Percentiles rank a stretch among this genome's conserved stretches.
phyloP scores from a whole-genome alignment of 2,329 filamentous ascomycete species.

The Fusarium beomiforme region DNA sequence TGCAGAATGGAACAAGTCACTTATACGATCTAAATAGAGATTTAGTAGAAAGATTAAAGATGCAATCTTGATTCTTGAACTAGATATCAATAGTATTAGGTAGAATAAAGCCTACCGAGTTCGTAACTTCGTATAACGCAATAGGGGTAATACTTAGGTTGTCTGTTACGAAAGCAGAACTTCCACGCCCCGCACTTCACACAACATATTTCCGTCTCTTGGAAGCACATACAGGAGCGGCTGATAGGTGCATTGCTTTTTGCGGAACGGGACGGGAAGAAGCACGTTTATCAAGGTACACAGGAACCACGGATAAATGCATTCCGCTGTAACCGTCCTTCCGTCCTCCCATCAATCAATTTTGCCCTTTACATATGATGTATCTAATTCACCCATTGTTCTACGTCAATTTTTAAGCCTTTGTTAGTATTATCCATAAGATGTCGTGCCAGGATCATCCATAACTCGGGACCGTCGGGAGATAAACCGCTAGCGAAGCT shows the following conservation, averaged over 20 bases:
- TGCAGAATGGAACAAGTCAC: not conserved
- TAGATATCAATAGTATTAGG: not conserved
- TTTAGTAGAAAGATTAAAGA: not conserved
- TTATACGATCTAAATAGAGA: not conserved
- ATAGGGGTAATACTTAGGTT: not conserved
- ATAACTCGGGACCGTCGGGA: not conserved
- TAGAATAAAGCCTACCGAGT: not conserved
- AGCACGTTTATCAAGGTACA: constrained; percentile 8
- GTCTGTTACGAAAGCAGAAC: not conserved
- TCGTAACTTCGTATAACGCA: not conserved
- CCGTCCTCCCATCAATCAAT: constrained; percentile 9
- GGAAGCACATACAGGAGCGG: too few relatives aligned
- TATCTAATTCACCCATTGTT: not conserved
- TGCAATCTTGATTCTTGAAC: not conserved
- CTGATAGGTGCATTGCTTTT: constrained; percentile 18
- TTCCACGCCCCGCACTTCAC: not conserved
- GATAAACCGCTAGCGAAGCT: constrained; percentile 1
- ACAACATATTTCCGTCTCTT: not conserved
- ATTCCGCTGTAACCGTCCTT: constrained; percentile 26
- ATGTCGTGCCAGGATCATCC: not conserved
- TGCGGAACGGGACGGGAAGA: constrained; percentile 11
- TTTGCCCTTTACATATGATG: not conserved
- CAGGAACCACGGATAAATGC: constrained; percentile 18
- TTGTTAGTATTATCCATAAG: not conserved
- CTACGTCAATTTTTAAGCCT: not conserved